Percentiles rank a stretch among this genome's conserved stretches.
These are phyloP conservation scores for Clonostachys solani DNA, from an alignment of 2,329 filamentous ascomycete species.

Conservation along the genomic window DNA sequence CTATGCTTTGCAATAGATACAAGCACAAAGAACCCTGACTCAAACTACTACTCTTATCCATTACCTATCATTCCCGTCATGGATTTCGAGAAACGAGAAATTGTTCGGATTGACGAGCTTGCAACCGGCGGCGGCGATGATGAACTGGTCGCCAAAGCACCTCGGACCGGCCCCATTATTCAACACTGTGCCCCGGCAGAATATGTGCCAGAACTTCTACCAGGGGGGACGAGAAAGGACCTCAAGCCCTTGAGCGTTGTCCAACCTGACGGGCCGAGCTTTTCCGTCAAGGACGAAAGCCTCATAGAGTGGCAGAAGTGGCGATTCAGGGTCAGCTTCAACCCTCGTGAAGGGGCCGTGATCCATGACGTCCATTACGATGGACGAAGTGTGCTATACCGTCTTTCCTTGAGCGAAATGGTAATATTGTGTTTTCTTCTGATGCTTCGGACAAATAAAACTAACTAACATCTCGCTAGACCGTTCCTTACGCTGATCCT, in stretches of 20 bases:
- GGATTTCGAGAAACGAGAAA: conserved; percentile 18
- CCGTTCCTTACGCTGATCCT: conserved; percentile 62
- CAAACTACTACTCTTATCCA: conserved; percentile 53
- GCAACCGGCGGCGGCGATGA: conserved; percentile 24
- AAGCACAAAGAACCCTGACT: conserved; percentile 32
- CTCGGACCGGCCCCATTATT: conserved; percentile 6
- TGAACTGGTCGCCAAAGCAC: not conserved
- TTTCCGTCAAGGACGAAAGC: conserved; percentile 34
- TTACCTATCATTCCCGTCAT: conserved; percentile 41
- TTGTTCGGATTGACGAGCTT: conserved; percentile 25
- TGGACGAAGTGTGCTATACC: conserved; percentile 60
- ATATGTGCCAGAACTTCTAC: conserved; percentile 35
- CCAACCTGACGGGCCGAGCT: conserved; percentile 29
- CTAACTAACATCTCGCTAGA: conserved; percentile 1
- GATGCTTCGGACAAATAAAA: not conserved
- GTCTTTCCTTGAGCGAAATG: conserved; percentile 66
- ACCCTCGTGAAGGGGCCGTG: conserved; percentile 64
- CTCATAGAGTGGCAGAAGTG: conserved; percentile 58
- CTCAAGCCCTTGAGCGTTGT: conserved; percentile 53
- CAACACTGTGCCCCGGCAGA: conserved; percentile 26
- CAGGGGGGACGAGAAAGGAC: conserved; percentile 36
- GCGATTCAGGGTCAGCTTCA: conserved; percentile 65
- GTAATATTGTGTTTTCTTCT: not conserved
- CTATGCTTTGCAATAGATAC: conserved; percentile 23
- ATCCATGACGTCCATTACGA: conserved; percentile 67